phyloP scores from a whole-genome alignment of 441 rosid species.

The Brassica hybrid region DNA sequence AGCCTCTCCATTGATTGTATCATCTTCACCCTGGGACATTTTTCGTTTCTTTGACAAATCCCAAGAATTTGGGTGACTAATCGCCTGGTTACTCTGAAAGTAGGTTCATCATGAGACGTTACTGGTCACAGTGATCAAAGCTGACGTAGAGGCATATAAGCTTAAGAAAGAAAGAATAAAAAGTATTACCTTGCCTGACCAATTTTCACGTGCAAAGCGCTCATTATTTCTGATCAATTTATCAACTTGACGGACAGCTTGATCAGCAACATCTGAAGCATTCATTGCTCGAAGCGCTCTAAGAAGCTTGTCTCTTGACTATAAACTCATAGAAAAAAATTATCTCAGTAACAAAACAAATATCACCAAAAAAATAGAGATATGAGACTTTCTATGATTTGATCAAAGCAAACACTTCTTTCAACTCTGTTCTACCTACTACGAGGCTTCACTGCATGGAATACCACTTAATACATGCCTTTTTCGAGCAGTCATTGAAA shows the following conservation, averaged over 20 bases:
- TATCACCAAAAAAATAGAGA: constrained; percentile 5
- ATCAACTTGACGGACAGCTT: constrained; percentile 94
- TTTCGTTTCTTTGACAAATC: constrained; percentile 79
- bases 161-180: constrained; percentile 16
- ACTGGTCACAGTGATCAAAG: constrained; percentile 32
- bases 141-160: constrained; percentile 26
- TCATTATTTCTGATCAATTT: constrained; percentile 83
- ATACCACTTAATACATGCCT: constrained; percentile 12
- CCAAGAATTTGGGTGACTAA: constrained; percentile 63
- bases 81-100: constrained; percentile 79
- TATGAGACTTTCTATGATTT: constrained; percentile 23
- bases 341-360: constrained; percentile 34
- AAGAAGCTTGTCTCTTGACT: constrained; percentile 92
- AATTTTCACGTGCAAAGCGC: constrained; percentile 87
- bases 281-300: constrained; percentile 86
- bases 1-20: constrained; percentile 63
- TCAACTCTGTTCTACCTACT: constrained; percentile 17
- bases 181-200: constrained; percentile 69
- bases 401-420: constrained; percentile 27
- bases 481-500: constrained; percentile 8
- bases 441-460: constrained; percentile 14
- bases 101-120: constrained; percentile 34
- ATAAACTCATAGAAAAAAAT: constrained; percentile 38
- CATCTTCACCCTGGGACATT: constrained; percentile 69
- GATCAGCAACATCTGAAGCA: constrained; percentile 99